Evolutionary conservation across 2,329 filamentous ascomycete genomes (phyloP), one percentile per base, ranked within the genome.

Genomic region (Calonectria ilicicola): DNA sequence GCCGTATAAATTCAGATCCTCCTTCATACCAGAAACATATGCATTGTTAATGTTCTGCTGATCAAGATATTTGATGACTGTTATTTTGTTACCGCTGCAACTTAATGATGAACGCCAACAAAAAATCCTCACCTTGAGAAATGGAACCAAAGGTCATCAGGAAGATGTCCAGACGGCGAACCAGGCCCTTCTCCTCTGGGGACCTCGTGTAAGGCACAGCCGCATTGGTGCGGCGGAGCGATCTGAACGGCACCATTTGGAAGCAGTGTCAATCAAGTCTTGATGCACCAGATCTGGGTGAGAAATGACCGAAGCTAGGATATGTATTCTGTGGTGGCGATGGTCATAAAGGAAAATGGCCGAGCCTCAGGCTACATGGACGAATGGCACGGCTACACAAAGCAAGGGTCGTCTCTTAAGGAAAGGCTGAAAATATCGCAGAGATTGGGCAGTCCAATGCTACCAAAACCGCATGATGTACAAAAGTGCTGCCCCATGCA

Each of bases 11-110:
- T 68, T 63, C 10, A 83, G 69, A 60, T 83, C 82, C 56, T 82
- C 80, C 32, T 84, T 82, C 84, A 85, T 85, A 1, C 84, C 84
- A 0, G 81, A 83, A 10, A 85, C 83, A 49, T 85, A 85, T 15
- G 84, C 84, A 21, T 75, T 81, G 68, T 78, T 83, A 77, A 81
- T 83, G 51, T 83, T 83, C 8, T 80, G 79, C 69, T 84, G 83
- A 66, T 86, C 84, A n/a, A 83, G 76, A 73, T 70, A 72, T 7
- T 72, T 72, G 29, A 68, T 72, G 29, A 72, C 69, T 72, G 15
- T 5, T 12, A 23, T 17, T n/a, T 12, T 10, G 12, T 71, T 21
- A 67, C 23, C 19, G 21, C 29, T 26, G 10, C n/a, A 21, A 26
- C 26, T 12, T 27, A 15, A 23, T 5, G 4, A 21, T 7, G n/a